Evolutionary conservation across 345 rosid species (phyloP).

Genomic region (Hypericum perforatum): DNA sequence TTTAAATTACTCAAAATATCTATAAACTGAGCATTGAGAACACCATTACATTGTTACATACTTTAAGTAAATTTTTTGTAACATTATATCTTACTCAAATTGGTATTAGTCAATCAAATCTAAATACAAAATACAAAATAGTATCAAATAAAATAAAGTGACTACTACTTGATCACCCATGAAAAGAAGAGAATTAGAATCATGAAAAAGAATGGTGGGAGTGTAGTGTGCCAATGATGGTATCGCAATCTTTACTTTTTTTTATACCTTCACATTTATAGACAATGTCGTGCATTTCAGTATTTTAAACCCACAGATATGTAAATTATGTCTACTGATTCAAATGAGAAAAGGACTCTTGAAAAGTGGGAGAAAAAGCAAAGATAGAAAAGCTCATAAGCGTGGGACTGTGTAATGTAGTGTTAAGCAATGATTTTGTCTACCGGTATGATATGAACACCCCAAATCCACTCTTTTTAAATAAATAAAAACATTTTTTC

Average conservation of each 20-base stretch:
- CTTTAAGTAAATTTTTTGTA: no score
- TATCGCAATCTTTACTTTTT: constrained; percentile 10
- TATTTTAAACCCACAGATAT: constrained; percentile 1
- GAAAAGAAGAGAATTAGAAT: constrained; percentile 48
- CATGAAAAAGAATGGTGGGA: constrained; percentile 29
- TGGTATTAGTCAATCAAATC: no score
- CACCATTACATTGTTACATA: no score
- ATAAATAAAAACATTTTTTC: constrained; percentile 10
- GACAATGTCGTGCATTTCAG: background rate
- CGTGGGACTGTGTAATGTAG: constrained; percentile 11
- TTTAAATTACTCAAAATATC: no score
- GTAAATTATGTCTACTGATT: constrained; percentile 9
- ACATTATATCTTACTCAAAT: no score
- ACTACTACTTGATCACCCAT: constrained; percentile 20
- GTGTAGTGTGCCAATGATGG: constrained; percentile 14
- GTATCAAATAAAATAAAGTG: background rate
- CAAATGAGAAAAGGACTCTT: constrained; percentile 13
- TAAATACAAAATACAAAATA: no score
- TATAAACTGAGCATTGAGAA: no score
- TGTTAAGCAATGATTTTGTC: constrained; percentile 42
- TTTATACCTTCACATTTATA: background rate
- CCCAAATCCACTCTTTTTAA: constrained; percentile 14
- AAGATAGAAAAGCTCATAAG: constrained; percentile 19
- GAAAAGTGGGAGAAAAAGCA: constrained; percentile 19
- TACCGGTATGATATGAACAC: constrained; percentile 19